phyloP scores from a whole-genome alignment of 208 protist species.

The Naegleria lovaniensis region DNA sequence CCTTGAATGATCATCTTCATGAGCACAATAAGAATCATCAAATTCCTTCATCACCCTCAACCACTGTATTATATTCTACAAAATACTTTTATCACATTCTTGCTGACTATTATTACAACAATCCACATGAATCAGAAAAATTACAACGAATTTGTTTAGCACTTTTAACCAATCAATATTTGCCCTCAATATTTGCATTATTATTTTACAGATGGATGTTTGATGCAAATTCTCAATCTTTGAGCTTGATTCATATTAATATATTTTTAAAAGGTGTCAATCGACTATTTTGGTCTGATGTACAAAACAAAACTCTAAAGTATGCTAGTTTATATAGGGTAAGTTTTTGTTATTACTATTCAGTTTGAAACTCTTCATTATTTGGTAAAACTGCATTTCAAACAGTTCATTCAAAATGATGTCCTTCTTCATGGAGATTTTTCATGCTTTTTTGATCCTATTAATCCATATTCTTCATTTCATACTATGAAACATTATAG shows the following conservation, averaged over 20 bases:
- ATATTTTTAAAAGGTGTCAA: not conserved
- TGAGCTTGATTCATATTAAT: not conserved
- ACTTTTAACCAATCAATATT: conserved; percentile 13
- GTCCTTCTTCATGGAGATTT: not conserved
- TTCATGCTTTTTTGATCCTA: not conserved
- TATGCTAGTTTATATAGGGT: not conserved
- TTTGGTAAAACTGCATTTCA: too few species aligned
- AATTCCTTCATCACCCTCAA: not conserved
- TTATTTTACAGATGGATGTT: conserved; percentile 20
- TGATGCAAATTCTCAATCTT: not conserved
- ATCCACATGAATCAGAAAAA: not conserved
- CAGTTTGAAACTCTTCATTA: too few species aligned
- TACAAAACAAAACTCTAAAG: not conserved
- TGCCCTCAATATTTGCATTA: conserved; percentile 13
- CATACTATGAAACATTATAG: not conserved
- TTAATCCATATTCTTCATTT: not conserved
- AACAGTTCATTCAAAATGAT: not conserved
- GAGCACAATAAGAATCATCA: too few species aligned
- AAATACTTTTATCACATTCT: not conserved
- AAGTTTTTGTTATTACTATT: not conserved
- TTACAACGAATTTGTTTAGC: not conserved
- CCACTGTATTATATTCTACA: not conserved
- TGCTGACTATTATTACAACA: conserved; percentile 4
- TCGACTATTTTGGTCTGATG: conserved; percentile 24
- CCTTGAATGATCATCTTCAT: too few species aligned